Evolutionary conservation across 768 basidiomycete species (phyloP).

Genomic region (Phlebiopsis gigantea): DNA sequence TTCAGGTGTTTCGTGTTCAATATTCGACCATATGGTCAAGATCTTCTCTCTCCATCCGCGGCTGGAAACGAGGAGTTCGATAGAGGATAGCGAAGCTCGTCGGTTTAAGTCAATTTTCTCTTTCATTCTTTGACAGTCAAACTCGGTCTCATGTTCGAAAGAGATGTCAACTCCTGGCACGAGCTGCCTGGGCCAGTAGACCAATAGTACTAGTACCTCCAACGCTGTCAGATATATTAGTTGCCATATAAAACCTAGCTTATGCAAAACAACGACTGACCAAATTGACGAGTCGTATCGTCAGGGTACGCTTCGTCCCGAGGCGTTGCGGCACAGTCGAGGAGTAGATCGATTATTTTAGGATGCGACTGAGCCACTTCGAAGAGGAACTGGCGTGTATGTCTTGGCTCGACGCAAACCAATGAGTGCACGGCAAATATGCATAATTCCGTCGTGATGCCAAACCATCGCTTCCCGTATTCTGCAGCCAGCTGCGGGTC

Average conservation of each 20-base stretch:
- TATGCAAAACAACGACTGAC: neutral
- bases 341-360: constrained; percentile 21
- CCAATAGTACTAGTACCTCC: constrained; percentile 23
- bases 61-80: neutral
- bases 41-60: neutral
- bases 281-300: constrained; percentile 8
- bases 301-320: constrained; percentile 27
- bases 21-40: neutral
- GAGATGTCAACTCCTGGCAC: neutral
- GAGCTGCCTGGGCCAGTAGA: constrained; percentile 17
- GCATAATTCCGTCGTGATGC: constrained; percentile 19
- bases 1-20: neutral
- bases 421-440: constrained; percentile 13
- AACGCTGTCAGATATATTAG: constrained; percentile 7
- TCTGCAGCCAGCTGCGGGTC: neutral
- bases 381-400: constrained; percentile 11
- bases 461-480: constrained; percentile 20
- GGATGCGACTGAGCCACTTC: constrained; percentile 17
- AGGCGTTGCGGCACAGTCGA: constrained; percentile 22
- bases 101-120: neutral
- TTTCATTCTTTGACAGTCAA: neutral
- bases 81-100: neutral
- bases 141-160: neutral
- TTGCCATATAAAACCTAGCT: constrained; percentile 12
- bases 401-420: constrained; percentile 12